phyloP scores from a whole-genome alignment of 306 rosid genomes.

The Quercus robur region DNA sequence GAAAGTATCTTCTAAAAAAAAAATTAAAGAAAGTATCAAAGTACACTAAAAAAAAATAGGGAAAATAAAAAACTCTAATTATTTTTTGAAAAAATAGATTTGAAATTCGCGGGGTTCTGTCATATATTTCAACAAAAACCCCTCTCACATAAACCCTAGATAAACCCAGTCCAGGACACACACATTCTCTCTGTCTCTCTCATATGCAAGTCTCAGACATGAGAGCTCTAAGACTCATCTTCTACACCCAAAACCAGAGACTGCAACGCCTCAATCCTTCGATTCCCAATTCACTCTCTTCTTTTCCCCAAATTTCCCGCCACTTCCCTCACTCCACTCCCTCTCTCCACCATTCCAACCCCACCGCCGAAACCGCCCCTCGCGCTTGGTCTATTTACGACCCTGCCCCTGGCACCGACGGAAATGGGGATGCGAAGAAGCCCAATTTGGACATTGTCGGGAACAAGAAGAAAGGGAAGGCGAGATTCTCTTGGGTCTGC shows the following conservation, averaged over 20 bases:
- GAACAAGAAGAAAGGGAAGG: constrained; percentile 45
- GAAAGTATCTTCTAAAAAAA: no score
- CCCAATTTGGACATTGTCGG: constrained; percentile 16
- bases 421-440: constrained; percentile 23
- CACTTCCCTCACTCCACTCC: constrained; percentile 24
- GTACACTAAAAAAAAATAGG: no score
- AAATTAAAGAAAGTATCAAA: no score
- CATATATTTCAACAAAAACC: background rate
- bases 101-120: constrained; percentile 23
- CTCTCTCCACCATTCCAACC: constrained; percentile 15
- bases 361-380: background rate
- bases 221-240: constrained; percentile 44
- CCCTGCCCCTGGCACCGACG: constrained; percentile 4
- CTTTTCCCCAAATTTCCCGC: constrained; percentile 29
- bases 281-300: constrained; percentile 9
- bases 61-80: no score
- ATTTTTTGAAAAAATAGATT: background rate
- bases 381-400: constrained; percentile 46
- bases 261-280: constrained; percentile 21
- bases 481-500: constrained; percentile 66
- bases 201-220: constrained; percentile 32
- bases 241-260: constrained; percentile 25
- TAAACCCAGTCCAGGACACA: background rate
- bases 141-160: constrained; percentile 5
- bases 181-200: background rate